Evolutionary conservation across 2,329 filamentous ascomycete genomes (phyloP).

Genomic region (Zymoseptoria brevis): DNA sequence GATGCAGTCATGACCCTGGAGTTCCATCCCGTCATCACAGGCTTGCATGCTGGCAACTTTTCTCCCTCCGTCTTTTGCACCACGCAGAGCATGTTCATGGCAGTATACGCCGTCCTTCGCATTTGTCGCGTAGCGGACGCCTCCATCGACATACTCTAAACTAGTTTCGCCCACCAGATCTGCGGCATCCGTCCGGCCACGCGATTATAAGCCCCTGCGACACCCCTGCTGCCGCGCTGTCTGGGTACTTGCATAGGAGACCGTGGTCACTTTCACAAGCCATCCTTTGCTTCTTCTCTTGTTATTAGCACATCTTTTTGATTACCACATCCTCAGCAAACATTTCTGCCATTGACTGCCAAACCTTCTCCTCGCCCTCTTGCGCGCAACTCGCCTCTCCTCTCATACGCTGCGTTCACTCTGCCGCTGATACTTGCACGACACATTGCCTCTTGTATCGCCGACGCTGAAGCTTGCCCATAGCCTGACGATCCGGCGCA

Average conservation of each 20-base stretch:
- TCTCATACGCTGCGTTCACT: too few relatives aligned
- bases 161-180: not conserved
- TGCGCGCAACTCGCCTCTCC: too few relatives aligned
- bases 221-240: not conserved
- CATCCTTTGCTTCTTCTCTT: not conserved
- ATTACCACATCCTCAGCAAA: not conserved
- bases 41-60: not conserved
- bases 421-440: too few relatives aligned
- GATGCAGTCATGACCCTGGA: not conserved
- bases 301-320: not conserved
- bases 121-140: not conserved
- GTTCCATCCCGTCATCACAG: not conserved
- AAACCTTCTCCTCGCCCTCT: too few relatives aligned
- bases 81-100: not conserved
- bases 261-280: not conserved
- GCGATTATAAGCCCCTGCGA: not conserved
- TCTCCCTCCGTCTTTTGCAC: not conserved
- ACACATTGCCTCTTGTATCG: too few relatives aligned
- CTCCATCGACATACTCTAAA: not conserved
- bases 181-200: not conserved
- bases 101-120: not conserved
- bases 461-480: too few relatives aligned
- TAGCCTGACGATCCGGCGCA: too few relatives aligned
- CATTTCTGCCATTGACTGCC: too few relatives aligned
- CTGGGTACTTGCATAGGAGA: not conserved